Conservation (phyloP, 2,329 filamentous ascomycete genomes). For the Shiraia sp. region DNA sequence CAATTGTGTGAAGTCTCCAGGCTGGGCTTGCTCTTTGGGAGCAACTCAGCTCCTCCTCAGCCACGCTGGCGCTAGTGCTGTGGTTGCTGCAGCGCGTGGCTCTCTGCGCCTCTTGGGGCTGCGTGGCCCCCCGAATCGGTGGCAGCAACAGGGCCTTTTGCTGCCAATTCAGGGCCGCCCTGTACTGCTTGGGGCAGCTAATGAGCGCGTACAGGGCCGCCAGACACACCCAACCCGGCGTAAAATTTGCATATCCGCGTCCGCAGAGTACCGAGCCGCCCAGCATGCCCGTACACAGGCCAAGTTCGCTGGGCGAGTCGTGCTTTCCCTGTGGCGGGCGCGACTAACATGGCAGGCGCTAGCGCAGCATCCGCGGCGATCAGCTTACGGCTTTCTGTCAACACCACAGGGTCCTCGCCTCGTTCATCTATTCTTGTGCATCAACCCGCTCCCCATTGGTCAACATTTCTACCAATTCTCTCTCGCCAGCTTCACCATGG, state of each 20-base stretch:
- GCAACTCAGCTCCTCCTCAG: slow-evolving; percentile 4
- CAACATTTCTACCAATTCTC: slow-evolving; percentile 3
- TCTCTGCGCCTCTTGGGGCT: slow-evolving; percentile 1
- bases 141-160: too few species aligned
- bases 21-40: slow-evolving; percentile 1
- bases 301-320: slow-evolving; percentile 1
- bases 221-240: too few species aligned
- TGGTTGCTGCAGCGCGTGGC: slow-evolving; percentile 1
- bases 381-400: slow-evolving; percentile 20
- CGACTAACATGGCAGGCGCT: slow-evolving; percentile 10
- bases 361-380: slow-evolving; percentile 17
- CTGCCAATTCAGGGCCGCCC: too few species aligned
- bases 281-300: too few species aligned
- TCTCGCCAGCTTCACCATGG: slow-evolving; percentile 8
- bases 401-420: slow-evolving; percentile 16
- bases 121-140: not conserved
- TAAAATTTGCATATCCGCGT: too few species aligned
- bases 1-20: slow-evolving; percentile 11
- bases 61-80: slow-evolving; percentile 1
- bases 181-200: too few species aligned
- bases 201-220: too few species aligned
- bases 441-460: slow-evolving; percentile 21
- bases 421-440: slow-evolving; percentile 21
- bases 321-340: slow-evolving; percentile 1
- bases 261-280: too few species aligned